These are phyloP conservation scores for Plectosphaerella sp. DNA, from an alignment of 2,329 filamentous ascomycete species.

Conservation along the genomic window DNA sequence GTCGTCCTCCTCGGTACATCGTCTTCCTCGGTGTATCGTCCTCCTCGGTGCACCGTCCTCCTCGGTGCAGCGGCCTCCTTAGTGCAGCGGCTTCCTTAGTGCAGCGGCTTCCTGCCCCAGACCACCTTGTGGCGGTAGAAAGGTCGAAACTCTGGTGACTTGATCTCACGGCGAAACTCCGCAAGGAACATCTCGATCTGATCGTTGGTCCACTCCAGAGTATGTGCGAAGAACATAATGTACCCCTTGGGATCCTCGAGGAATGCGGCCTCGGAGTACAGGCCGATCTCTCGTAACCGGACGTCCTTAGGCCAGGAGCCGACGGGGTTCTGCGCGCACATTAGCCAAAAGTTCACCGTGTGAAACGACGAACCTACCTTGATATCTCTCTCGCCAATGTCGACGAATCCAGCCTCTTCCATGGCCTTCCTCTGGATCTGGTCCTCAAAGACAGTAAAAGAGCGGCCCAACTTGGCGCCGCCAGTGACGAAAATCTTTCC, in stretches of 20 bases:
- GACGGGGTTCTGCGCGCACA: neutral
- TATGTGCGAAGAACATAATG: neutral
- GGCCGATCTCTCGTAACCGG: neutral
- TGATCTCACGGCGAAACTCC: neutral
- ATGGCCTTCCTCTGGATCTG: constrained; percentile 20
- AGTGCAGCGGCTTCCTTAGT: too few species aligned
- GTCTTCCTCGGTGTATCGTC: too few species aligned
- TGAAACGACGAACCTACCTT: neutral
- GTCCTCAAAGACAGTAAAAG: constrained; percentile 22
- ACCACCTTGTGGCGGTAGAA: neutral
- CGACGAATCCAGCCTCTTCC: constrained; percentile 8
- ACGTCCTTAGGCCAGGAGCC: neutral
- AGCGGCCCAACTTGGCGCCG: constrained; percentile 21
- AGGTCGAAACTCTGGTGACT: neutral
- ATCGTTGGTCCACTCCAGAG: neutral
- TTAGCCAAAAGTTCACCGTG: neutral
- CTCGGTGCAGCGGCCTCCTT: too few species aligned
- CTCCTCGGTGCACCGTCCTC: too few species aligned
- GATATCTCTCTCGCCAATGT: neutral
- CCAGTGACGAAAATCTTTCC: constrained; percentile 23
- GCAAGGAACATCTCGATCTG: neutral
- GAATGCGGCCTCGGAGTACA: neutral
- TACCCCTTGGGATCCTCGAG: neutral
- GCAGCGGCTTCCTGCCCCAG: neutral
- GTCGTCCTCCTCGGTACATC: too few species aligned